Evolutionary conservation across 1,139 yeast species (phyloP).

Genomic region (Candida freyschussii): DNA sequence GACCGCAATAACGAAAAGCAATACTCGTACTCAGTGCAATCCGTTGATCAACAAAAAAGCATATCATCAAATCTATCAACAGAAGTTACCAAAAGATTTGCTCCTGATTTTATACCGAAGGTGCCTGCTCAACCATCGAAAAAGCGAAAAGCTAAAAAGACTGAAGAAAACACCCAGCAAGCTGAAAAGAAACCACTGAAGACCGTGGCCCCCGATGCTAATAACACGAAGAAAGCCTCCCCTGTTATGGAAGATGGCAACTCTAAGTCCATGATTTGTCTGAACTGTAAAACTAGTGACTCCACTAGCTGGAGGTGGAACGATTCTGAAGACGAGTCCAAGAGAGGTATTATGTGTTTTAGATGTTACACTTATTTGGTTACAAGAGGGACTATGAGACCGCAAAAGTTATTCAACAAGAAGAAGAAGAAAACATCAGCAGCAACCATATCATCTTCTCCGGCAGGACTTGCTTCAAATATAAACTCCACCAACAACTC

Average conservation of each 20-base stretch:
- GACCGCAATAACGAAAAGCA: slow-evolving; percentile 24
- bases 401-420: slow-evolving; percentile 14
- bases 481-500: slow-evolving; percentile 16
- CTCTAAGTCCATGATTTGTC: slow-evolving; percentile 19
- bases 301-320: slow-evolving; percentile 26
- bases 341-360: slow-evolving; percentile 23
- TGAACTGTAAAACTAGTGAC: slow-evolving; percentile 22
- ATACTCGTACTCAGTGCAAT: slow-evolving; percentile 1
- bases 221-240: not conserved
- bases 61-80: slow-evolving; percentile 11
- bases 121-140: slow-evolving; percentile 6
- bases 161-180: slow-evolving; percentile 2
- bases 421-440: slow-evolving; percentile 12
- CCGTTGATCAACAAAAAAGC: slow-evolving; percentile 4
- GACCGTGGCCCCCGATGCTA: too few relatives aligned
- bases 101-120: slow-evolving; percentile 23
- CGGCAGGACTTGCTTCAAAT: slow-evolving; percentile 17
- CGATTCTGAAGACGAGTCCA: slow-evolving; percentile 19
- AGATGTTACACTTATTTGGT: slow-evolving; percentile 21
- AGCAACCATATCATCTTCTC: slow-evolving; percentile 16
- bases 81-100: slow-evolving; percentile 24
- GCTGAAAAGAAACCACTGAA: slow-evolving; percentile 9
- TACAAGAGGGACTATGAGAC: slow-evolving; percentile 24
- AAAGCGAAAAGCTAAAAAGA: slow-evolving; percentile 9
- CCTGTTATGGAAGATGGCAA: slow-evolving; percentile 6